Percentiles rank a stretch among this genome's conserved stretches.
Evolutionary conservation across 257 asterid genomes (phyloP).

Genomic region (Parsonsia alboflavescens): DNA sequence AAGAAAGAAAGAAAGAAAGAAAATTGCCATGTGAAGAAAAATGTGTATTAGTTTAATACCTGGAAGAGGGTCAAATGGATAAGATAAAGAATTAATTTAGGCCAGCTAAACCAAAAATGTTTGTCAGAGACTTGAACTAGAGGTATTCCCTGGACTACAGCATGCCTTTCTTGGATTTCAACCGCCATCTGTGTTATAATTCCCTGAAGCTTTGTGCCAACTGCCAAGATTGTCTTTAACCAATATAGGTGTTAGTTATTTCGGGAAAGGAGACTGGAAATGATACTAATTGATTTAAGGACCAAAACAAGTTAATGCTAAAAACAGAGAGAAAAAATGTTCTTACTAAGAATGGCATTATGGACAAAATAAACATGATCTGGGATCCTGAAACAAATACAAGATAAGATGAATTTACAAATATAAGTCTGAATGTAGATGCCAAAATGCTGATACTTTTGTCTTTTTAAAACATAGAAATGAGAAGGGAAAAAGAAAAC

Average conservation of each 20-base stretch:
- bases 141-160: slow-evolving; percentile 95
- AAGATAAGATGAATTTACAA: background rate
- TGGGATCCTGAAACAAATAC: slow-evolving; percentile 55
- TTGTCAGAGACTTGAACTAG: slow-evolving; percentile 86
- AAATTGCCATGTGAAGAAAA: background rate
- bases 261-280: background rate
- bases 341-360: slow-evolving; percentile 62
- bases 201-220: slow-evolving; percentile 91
- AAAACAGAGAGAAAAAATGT: background rate
- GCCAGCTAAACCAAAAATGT: slow-evolving; percentile 84
- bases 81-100: slow-evolving; percentile 56
- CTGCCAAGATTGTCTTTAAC: slow-evolving; percentile 73
- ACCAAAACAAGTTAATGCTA: background rate
- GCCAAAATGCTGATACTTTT: background rate
- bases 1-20: no score
- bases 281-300: background rate
- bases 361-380: slow-evolving; percentile 54
- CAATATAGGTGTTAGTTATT: slow-evolving; percentile 32
- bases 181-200: slow-evolving; percentile 89
- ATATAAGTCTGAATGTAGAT: background rate
- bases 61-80: slow-evolving; percentile 85
- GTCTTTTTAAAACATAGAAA: background rate
- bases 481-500: slow-evolving; percentile 5
- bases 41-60: slow-evolving; percentile 30
- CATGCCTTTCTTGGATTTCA: slow-evolving; percentile 89